Percentiles rank a stretch among this genome's conserved stretches.
phyloP scores from a whole-genome alignment of 768 basidiomycete genomes.

The Cystobasidium ongulense region DNA sequence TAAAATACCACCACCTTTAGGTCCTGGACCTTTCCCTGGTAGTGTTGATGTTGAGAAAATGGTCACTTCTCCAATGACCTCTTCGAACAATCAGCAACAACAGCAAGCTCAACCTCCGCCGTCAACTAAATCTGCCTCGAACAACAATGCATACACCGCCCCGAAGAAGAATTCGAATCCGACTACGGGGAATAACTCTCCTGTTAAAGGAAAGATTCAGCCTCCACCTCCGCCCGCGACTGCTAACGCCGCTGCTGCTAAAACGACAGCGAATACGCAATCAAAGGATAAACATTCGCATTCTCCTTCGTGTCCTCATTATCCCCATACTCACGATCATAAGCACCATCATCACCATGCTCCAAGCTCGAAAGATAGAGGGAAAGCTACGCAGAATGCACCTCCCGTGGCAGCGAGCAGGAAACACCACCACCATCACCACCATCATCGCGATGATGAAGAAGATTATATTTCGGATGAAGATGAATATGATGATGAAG shows the following conservation, averaged over 20 bases:
- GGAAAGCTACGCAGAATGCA: conserved; percentile 42
- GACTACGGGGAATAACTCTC: neutral
- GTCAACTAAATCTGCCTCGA: conserved; percentile 24
- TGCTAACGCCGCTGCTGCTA: conserved; percentile 21
- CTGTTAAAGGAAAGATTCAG: neutral
- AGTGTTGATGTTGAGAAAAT: conserved; percentile 85
- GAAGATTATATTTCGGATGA: conserved; percentile 55
- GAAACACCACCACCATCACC: conserved; percentile 44
- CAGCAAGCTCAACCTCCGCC: conserved; percentile 11
- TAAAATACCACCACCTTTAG: conserved; percentile 80
- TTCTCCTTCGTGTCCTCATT: conserved; percentile 39
- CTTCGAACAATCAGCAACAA: neutral
- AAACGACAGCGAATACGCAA: conserved; percentile 14
- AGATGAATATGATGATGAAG: conserved; percentile 57
- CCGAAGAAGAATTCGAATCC: neutral
- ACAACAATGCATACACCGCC: neutral
- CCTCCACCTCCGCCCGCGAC: conserved; percentile 26
- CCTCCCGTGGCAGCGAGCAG: conserved; percentile 51
- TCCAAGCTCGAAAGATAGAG: conserved; percentile 43
- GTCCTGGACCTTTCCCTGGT: conserved; percentile 96
- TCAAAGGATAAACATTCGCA: conserved; percentile 36
- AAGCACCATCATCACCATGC: conserved; percentile 33
- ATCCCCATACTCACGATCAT: conserved; percentile 37
- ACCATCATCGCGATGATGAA: conserved; percentile 53
- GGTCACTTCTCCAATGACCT: conserved; percentile 38